Evolutionary conservation across 179 eudicot genomes (phyloP).

Genomic region (Vitellaria paradoxa): DNA sequence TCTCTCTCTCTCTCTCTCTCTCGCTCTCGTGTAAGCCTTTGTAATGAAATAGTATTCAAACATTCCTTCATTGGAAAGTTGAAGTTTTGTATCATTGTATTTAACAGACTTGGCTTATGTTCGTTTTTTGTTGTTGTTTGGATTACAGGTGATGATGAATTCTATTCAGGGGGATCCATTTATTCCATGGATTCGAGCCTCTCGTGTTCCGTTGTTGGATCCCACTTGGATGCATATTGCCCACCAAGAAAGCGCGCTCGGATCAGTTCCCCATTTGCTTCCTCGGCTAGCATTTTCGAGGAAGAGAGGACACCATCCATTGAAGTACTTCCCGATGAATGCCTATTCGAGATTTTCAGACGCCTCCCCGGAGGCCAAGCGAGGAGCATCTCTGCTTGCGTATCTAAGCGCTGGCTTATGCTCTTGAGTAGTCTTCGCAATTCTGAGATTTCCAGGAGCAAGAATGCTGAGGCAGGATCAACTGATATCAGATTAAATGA

Average conservation of each 20-base stretch:
- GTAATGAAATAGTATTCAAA: not conserved
- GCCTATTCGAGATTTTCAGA: constrained; percentile 74
- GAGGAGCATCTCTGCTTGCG: constrained; percentile 57
- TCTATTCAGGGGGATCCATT: constrained; percentile 53
- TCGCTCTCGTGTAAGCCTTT: not conserved
- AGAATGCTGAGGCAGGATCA: constrained; percentile 1
- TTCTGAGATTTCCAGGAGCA: constrained; percentile 36
- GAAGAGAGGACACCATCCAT: constrained; percentile 45
- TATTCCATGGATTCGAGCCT: constrained; percentile 59
- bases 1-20: no score
- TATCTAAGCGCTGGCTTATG: constrained; percentile 82
- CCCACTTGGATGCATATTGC: constrained; percentile 52
- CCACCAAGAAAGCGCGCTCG: constrained; percentile 71
- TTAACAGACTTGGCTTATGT: constrained; percentile 22
- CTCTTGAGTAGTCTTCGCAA: constrained; percentile 53
- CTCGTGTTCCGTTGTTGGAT: constrained; percentile 42
- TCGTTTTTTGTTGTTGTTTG: constrained; percentile 8
- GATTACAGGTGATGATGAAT: constrained; percentile 58
- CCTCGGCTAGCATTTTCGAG: constrained; percentile 22
- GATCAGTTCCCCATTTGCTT: constrained; percentile 43
- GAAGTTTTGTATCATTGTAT: no score
- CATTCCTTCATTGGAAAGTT: not conserved
- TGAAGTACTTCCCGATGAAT: constrained; percentile 83
- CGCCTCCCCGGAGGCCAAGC: constrained; percentile 68
- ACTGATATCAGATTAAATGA: constrained; percentile 1